These are phyloP conservation scores for Catharanthus roseus DNA, from an alignment of 257 asterid genomes.

Conservation along the genomic window DNA sequence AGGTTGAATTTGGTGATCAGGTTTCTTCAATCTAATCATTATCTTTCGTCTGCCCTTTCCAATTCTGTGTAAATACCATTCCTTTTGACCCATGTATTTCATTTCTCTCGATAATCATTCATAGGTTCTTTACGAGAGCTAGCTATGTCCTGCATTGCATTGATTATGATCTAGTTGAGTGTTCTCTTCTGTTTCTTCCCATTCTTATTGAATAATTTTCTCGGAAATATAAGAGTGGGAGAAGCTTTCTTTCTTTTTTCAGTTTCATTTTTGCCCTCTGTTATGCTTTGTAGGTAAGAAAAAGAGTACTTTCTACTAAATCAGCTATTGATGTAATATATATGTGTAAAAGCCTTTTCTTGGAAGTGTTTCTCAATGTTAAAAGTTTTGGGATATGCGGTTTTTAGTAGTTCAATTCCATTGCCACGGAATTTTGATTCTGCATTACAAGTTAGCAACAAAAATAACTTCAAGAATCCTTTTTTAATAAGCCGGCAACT, in stretches of 20 bases:
- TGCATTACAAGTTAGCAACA: background rate
- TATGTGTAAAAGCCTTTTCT: background rate
- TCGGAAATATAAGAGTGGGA: background rate
- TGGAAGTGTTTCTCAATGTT: background rate
- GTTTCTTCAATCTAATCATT: slow-evolving; percentile 11
- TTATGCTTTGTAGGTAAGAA: background rate
- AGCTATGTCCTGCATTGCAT: slow-evolving; percentile 3
- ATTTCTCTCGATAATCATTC: slow-evolving; percentile 13
- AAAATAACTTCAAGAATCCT: background rate
- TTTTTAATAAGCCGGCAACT: too few species aligned
- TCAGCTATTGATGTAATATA: slow-evolving; percentile 1
- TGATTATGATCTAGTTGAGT: slow-evolving; percentile 26
- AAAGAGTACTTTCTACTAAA: background rate
- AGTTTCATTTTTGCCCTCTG: background rate
- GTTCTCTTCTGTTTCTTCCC: slow-evolving; percentile 20
- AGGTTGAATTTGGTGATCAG: slow-evolving; percentile 10
- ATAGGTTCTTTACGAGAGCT: slow-evolving; percentile 26
- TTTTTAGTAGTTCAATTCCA: background rate
- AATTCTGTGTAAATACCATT: slow-evolving; percentile 38
- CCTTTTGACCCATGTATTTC: slow-evolving; percentile 25
- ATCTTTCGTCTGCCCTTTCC: slow-evolving; percentile 7
- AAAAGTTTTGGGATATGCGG: background rate
- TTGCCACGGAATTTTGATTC: background rate
- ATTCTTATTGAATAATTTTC: background rate
- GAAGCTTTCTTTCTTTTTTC: background rate